phyloP scores from a whole-genome alignment of 2,329 filamentous ascomycete genomes.

The Fusarium protoensiforme region DNA sequence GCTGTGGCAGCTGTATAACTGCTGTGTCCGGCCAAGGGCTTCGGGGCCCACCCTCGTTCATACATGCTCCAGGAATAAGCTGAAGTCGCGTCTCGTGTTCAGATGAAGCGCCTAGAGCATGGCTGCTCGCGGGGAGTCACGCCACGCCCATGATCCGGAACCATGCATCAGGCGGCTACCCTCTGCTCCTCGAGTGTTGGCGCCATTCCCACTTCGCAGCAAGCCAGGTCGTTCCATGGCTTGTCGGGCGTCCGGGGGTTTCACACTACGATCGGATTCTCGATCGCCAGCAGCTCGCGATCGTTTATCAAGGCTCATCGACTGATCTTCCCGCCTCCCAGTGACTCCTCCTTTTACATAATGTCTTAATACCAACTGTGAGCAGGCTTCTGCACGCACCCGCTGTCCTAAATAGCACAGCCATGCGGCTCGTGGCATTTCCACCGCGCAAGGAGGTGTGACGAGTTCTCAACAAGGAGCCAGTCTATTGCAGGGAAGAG shows the following conservation, averaged over 20 bases:
- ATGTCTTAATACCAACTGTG: constrained; percentile 4
- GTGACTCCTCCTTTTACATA: not conserved
- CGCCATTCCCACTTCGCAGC: not conserved
- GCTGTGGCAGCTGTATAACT: constrained; percentile 2
- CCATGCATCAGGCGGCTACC: constrained; percentile 14
- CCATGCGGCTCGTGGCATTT: constrained; percentile 14
- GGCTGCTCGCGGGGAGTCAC: constrained; percentile 18
- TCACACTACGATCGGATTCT: not conserved
- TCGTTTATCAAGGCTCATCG: constrained; percentile 15
- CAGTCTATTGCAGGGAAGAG: not conserved
- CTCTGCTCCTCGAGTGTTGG: constrained; percentile 1
- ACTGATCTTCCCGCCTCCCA: not conserved
- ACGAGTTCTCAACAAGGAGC: not conserved
- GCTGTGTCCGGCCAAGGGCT: constrained; percentile 13
- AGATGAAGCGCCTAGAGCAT: constrained; percentile 14
- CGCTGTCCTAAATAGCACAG: constrained; percentile 24
- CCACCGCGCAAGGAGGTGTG: constrained; percentile 4
- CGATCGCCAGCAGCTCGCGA: not conserved
- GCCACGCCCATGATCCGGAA: constrained; percentile 18
- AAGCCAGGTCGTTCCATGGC: not conserved
- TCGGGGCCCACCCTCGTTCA: not conserved
- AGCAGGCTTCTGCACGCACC: constrained; percentile 19
- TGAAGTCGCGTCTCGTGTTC: constrained; percentile 36
- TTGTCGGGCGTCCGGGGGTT: constrained; percentile 3
- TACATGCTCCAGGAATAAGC: constrained; percentile 13